phyloP scores from a whole-genome alignment of 1,284 basidiomycete species.

The Fomes fomentarius region DNA sequence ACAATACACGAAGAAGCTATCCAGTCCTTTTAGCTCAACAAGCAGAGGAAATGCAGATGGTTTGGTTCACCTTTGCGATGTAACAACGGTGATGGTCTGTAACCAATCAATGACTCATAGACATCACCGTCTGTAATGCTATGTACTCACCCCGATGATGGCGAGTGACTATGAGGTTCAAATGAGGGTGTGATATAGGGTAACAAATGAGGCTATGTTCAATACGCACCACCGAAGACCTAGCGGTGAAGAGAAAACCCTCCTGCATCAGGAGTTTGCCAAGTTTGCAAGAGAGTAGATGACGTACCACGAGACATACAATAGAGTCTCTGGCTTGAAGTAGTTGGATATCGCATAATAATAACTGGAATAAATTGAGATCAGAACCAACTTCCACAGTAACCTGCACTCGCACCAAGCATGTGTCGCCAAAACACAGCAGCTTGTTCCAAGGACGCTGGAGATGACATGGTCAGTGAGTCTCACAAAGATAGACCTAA shows the following conservation, averaged over 20 bases:
- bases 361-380: no score
- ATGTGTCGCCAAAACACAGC: not conserved
- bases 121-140: no score
- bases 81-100: constrained; percentile 1
- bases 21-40: no score
- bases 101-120: not conserved
- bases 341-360: constrained; percentile 1
- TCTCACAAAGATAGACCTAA: not conserved
- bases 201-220: not conserved
- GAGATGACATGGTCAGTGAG: not conserved
- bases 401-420: constrained; percentile 2
- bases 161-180: not conserved
- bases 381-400: no score
- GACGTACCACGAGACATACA: not conserved
- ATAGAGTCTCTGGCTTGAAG: not conserved
- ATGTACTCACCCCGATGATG: not conserved
- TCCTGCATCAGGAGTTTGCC: no score
- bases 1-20: constrained; percentile 4
- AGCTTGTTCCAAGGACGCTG: not conserved
- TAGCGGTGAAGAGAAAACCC: no score
- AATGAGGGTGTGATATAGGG: not conserved
- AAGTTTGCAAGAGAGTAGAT: not conserved
- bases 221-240: not conserved
- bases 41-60: not conserved
- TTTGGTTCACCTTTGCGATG: not conserved